These are phyloP conservation scores for Ogataea hybrid DNA, from an alignment of 1,139 yeast genomes.

Conservation along the genomic window DNA sequence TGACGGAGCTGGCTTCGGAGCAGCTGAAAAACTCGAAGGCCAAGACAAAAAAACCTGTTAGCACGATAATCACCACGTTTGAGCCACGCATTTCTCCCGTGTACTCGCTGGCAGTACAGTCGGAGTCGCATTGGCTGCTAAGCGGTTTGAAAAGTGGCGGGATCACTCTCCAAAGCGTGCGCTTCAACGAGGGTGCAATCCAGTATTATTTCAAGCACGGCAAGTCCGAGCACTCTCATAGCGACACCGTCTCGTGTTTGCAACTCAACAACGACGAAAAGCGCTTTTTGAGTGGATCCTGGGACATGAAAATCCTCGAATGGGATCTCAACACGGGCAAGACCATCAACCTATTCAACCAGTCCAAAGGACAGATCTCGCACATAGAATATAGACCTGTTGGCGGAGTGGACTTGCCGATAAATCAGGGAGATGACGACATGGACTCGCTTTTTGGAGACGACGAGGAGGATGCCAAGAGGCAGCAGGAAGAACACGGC, in stretches of 20 bases:
- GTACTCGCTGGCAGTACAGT: constrained; percentile 79
- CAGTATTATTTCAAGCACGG: constrained; percentile 60
- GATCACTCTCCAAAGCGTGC: constrained; percentile 75
- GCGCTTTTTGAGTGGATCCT: constrained; percentile 74
- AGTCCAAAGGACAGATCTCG: constrained; percentile 76
- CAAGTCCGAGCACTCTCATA: constrained; percentile 40
- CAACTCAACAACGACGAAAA: constrained; percentile 60
- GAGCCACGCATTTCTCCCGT: constrained; percentile 81
- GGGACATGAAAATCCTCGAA: constrained; percentile 76
- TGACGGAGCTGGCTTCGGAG: constrained; percentile 20
- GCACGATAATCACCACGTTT: constrained; percentile 37
- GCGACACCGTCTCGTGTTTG: constrained; percentile 71
- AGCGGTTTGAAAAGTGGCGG: constrained; percentile 88
- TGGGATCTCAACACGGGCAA: constrained; percentile 89
- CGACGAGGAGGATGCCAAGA: constrained; percentile 49
- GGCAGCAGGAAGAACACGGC: constrained; percentile 29
- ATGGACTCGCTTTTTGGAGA: constrained; percentile 24
- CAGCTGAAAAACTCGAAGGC: constrained; percentile 36
- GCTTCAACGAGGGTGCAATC: constrained; percentile 80
- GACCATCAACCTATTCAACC: constrained; percentile 44
- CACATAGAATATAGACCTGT: constrained; percentile 75
- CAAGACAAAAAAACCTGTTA: constrained; percentile 42
- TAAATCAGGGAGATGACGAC: constrained; percentile 26
- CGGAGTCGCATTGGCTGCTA: constrained; percentile 79
- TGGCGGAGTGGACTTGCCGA: constrained; percentile 46